Conservation (phyloP, 2,329 filamentous ascomycete species). For the Xylaria sp. region DNA sequence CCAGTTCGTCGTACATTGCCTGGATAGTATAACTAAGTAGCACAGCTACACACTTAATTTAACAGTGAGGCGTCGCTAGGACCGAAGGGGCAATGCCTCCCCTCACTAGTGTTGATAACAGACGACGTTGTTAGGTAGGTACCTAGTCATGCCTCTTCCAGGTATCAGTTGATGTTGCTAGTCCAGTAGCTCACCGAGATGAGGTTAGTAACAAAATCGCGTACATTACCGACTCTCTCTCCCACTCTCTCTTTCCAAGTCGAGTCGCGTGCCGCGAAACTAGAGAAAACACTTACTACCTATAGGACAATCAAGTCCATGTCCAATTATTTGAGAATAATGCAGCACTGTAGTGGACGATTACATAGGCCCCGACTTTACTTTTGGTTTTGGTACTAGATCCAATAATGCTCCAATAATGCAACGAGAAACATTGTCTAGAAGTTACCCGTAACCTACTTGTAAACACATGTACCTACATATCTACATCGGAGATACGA, state of each 20-base stretch:
- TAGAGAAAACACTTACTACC: too few species aligned
- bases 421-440: too few species aligned
- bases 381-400: too few species aligned
- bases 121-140: not conserved
- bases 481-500: not conserved
- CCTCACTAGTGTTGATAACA: slow-evolving; percentile 1
- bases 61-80: slow-evolving; percentile 14
- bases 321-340: too few species aligned
- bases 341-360: too few species aligned
- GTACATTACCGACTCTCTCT: not conserved
- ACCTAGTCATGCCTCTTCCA: not conserved
- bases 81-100: slow-evolving; percentile 23
- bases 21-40: not conserved
- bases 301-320: too few species aligned
- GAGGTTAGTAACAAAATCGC: slow-evolving; percentile 2
- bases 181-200: not conserved
- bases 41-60: slow-evolving; percentile 20
- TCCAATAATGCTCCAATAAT: too few species aligned
- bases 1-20: not conserved
- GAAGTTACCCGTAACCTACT: too few species aligned
- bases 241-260: too few species aligned
- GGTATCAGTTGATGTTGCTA: not conserved
- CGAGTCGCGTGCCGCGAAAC: too few species aligned
- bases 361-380: too few species aligned
- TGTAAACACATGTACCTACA: not conserved